Percentiles rank a stretch among this genome's conserved stretches.
Conservation (phyloP, 2,329 filamentous ascomycete species). For the Cryphonectria radicalis region DNA sequence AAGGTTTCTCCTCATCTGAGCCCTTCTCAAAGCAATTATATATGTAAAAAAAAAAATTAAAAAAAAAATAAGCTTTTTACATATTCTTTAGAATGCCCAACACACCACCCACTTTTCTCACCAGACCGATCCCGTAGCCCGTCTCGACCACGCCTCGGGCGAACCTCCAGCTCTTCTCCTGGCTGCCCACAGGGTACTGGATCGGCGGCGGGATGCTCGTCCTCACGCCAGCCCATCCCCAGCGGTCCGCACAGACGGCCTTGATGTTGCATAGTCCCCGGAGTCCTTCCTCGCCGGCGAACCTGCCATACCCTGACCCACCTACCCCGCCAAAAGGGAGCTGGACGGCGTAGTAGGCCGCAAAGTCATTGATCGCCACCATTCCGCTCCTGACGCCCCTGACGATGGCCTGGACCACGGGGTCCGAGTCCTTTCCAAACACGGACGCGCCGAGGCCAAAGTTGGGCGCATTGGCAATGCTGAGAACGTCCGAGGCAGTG, state of each 20-base stretch:
- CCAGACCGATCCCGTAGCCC: slow-evolving; percentile 56
- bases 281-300: slow-evolving; percentile 88
- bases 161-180: slow-evolving; percentile 67
- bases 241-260: slow-evolving; percentile 78
- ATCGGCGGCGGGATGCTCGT: slow-evolving; percentile 82
- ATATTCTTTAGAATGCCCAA: slow-evolving; percentile 37
- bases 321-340: slow-evolving; percentile 91
- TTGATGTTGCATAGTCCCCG: slow-evolving; percentile 86
- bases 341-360: slow-evolving; percentile 89
- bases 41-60: background rate
- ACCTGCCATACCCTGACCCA: slow-evolving; percentile 89
- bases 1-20: background rate
- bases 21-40: background rate
- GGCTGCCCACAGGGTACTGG: slow-evolving; percentile 77
- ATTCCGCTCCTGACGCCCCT: slow-evolving; percentile 78
- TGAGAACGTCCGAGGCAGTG: slow-evolving; percentile 65
- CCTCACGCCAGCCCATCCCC: slow-evolving; percentile 62
- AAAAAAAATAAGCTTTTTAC: slow-evolving; percentile 13
- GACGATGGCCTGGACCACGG: slow-evolving; percentile 67
- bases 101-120: slow-evolving; percentile 33
- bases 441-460: slow-evolving; percentile 91
- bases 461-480: slow-evolving; percentile 79
- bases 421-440: slow-evolving; percentile 70
- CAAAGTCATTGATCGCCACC: slow-evolving; percentile 96
- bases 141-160: slow-evolving; percentile 63